Evolutionary conservation across 139 green algal genomes (phyloP), one percentile per base, ranked within the genome.

Genomic region (Nannochloris sp.): DNA sequence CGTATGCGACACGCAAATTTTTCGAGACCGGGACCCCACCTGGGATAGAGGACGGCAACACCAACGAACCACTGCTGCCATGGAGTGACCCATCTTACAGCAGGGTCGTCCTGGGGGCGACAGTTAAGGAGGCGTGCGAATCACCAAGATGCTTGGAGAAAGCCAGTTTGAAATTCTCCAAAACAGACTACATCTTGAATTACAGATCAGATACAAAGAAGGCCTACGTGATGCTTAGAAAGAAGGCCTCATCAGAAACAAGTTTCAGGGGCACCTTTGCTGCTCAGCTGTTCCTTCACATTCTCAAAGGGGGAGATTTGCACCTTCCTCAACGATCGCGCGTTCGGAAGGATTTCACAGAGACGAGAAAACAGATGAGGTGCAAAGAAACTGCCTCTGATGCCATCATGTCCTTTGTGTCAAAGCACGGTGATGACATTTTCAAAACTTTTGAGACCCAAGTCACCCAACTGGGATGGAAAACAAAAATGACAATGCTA

Each of bases 161-260:
- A 3, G 77, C 78, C 6, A 44, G 62, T 44, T 4, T 24, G 0
- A 7, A 5, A 3, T 72, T 69, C 51, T 29, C 51, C 37, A 46
- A 44, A n/a, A 65, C 50, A 19, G 36, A 61, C 12, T 69, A 69
- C 23, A 62, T 78, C 18, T 36, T 94, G 18, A 85, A 72, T 2
- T 94, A 89, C 63, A 69, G 81, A 2, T 40, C 53, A 0, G 75
- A 83, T 44, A 72, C 56, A 15, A 29, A 61, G n/a, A 76, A 87
- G 72, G 75, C 68, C n/a, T 89, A 85, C 53, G 76, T 91, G 19
- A 44, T 95, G 70, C 74, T 95, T 14, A 72, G 73, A 31, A 61
- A 92, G 43, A 85, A 80, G 8, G 86, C 73, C 10, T 59, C 44
- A 15, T 46, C 34, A 5, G 48, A 59, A 15, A 75, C 89, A 51